Percentiles rank a stretch among this genome's conserved stretches.
Conservation (phyloP, 192 early-diverging fungal genomes). For the Backusella luteola region DNA sequence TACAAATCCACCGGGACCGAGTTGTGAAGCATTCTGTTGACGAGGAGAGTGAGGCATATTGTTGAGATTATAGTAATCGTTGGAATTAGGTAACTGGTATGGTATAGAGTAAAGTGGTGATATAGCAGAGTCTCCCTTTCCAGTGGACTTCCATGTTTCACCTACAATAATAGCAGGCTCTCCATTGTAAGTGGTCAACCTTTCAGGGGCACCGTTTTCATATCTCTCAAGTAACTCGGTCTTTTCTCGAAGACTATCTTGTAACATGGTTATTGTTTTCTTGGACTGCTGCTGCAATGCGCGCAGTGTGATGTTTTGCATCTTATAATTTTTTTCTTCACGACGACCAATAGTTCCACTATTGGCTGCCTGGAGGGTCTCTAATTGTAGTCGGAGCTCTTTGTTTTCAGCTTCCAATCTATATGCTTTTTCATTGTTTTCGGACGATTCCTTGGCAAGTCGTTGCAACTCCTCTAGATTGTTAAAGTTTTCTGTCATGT, state of each 20-base stretch:
- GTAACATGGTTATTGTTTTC: slow-evolving; percentile 68
- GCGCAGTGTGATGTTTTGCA: slow-evolving; percentile 38
- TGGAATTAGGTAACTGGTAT: not conserved
- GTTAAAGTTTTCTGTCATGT: slow-evolving; percentile 70
- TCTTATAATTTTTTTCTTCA: slow-evolving; percentile 6
- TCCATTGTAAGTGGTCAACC: not conserved
- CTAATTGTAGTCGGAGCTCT: slow-evolving; percentile 45
- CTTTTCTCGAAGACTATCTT: slow-evolving; percentile 64
- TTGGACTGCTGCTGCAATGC: slow-evolving; percentile 63
- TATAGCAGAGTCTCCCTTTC: not conserved
- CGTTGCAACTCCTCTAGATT: slow-evolving; percentile 72
- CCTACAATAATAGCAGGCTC: slow-evolving; percentile 24
- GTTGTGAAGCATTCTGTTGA: not conserved
- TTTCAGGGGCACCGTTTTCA: not conserved
- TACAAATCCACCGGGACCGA: slow-evolving; percentile 23
- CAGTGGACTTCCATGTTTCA: slow-evolving; percentile 23
- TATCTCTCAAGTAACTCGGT: slow-evolving; percentile 1
- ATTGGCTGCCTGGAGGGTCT: not conserved
- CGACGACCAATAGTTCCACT: not conserved
- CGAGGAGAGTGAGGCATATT: not conserved
- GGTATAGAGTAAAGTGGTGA: not conserved
- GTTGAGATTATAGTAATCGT: not conserved
- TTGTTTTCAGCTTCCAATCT: slow-evolving; percentile 59
- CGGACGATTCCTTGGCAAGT: slow-evolving; percentile 61
- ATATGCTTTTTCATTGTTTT: slow-evolving; percentile 55